A percentile compares a stretch with the other conserved stretches of the same genome.
Evolutionary conservation across 2,329 filamentous ascomycete species (phyloP).

Genomic region (Zasmidium cellare): DNA sequence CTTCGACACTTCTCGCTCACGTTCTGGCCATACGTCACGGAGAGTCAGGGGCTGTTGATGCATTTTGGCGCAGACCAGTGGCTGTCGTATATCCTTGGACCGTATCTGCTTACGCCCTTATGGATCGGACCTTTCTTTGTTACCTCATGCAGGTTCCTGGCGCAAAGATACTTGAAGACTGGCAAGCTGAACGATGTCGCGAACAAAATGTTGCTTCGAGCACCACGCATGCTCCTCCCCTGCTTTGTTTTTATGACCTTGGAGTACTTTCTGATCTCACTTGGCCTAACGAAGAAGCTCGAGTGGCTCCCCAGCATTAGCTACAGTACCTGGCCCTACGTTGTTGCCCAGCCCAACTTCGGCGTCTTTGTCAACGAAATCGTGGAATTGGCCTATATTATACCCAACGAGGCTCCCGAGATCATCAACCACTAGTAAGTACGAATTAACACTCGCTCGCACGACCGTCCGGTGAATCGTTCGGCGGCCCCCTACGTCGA

Average conservation of each 20-base stretch:
- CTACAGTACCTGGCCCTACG: slow-evolving; percentile 52
- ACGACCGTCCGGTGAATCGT: too few relatives aligned
- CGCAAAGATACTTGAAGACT: slow-evolving; percentile 43
- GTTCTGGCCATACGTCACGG: slow-evolving; percentile 37
- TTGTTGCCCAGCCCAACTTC: slow-evolving; percentile 41
- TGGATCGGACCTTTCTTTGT: slow-evolving; percentile 53
- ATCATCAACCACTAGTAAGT: slow-evolving; percentile 52
- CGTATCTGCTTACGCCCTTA: slow-evolving; percentile 48
- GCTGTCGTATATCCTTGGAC: slow-evolving; percentile 43
- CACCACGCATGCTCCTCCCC: slow-evolving; percentile 50
- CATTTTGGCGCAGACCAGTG: slow-evolving; percentile 45
- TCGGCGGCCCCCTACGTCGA: too few relatives aligned
- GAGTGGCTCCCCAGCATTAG: slow-evolving; percentile 48
- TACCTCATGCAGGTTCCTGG: slow-evolving; percentile 49
- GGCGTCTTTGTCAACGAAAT: slow-evolving; percentile 46
- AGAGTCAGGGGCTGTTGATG: slow-evolving; percentile 33
- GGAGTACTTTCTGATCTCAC: slow-evolving; percentile 50
- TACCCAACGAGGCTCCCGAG: slow-evolving; percentile 51
- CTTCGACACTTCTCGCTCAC: slow-evolving; percentile 48
- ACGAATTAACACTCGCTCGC: too few relatives aligned
- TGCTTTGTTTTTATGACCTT: slow-evolving; percentile 44
- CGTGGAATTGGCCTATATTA: slow-evolving; percentile 47
- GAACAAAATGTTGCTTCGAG: slow-evolving; percentile 45
- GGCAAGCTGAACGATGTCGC: slow-evolving; percentile 46
- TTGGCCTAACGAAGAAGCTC: slow-evolving; percentile 45